phyloP scores from a whole-genome alignment of 345 rosid genomes.

The Euphorbia tirucalli region DNA sequence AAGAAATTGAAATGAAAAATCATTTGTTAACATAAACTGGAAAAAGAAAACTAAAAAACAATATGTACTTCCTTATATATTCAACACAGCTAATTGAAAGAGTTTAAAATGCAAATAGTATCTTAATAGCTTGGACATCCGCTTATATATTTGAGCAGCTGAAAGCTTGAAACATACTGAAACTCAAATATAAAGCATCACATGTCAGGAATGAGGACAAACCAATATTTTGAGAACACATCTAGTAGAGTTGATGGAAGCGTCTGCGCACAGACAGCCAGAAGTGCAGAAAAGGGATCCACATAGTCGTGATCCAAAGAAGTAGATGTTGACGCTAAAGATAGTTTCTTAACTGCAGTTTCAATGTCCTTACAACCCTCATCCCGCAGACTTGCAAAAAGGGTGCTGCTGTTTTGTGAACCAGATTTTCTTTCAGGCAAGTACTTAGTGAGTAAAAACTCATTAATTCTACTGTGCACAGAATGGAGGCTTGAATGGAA shows the following conservation, averaged over 20 bases:
- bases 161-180: neutral
- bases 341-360: slow-evolving; percentile 58
- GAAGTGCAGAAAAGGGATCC: slow-evolving; percentile 58
- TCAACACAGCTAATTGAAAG: neutral
- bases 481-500: slow-evolving; percentile 35
- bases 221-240: slow-evolving; percentile 78
- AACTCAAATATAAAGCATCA: neutral
- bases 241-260: slow-evolving; percentile 59
- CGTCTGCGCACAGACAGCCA: slow-evolving; percentile 65
- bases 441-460: slow-evolving; percentile 25
- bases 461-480: slow-evolving; percentile 31
- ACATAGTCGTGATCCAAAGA: slow-evolving; percentile 39
- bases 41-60: neutral
- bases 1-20: neutral
- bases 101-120: neutral
- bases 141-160: slow-evolving; percentile 3
- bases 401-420: slow-evolving; percentile 21
- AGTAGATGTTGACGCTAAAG: slow-evolving; percentile 52
- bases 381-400: slow-evolving; percentile 9
- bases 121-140: neutral
- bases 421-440: slow-evolving; percentile 23
- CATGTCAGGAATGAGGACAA: slow-evolving; percentile 21
- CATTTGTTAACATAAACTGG: neutral
- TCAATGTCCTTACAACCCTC: slow-evolving; percentile 45
- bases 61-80: neutral